Conservation (phyloP, 2,329 filamentous ascomycete species). For the Trematosphaeria pertusa region DNA sequence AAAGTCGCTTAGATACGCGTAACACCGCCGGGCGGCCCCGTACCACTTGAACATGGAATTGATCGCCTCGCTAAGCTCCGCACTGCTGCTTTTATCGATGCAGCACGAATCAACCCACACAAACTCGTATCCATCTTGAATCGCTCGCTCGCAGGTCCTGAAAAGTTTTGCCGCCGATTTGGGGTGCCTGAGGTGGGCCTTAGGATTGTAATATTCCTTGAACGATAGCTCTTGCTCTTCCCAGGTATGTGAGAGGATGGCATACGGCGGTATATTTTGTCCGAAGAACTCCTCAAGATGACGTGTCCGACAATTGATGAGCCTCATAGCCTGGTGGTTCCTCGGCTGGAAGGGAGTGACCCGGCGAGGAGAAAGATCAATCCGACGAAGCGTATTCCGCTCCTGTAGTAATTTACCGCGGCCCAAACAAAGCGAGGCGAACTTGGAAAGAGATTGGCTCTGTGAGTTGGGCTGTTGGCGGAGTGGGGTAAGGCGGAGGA, state of each 20-base stretch:
- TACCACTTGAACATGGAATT: conserved; percentile 26
- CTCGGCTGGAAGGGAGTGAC: no score
- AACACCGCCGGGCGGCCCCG: conserved; percentile 14
- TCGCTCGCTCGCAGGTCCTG: not conserved
- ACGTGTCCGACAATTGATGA: not conserved
- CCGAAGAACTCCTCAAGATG: not conserved
- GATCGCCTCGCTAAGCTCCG: conserved; percentile 16
- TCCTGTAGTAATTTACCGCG: no score
- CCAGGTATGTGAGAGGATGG: not conserved
- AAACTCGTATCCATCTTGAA: not conserved
- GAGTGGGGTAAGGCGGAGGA: no score
- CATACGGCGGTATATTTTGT: not conserved
- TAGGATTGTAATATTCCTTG: not conserved
- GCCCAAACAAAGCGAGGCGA: no score
- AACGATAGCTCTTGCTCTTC: not conserved
- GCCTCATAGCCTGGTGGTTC: no score
- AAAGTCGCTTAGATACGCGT: conserved; percentile 16
- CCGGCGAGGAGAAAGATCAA: no score
- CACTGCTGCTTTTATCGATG: conserved; percentile 18
- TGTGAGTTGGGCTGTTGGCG: no score
- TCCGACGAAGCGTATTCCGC: no score
- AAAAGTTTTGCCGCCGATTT: no score
- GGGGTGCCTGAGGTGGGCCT: no score
- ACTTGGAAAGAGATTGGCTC: no score
- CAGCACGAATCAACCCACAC: conserved; percentile 1